A percentile compares a stretch with the other conserved stretches of the same genome.
Conservation (phyloP, 2,329 filamentous ascomycete genomes). For the Phaeosphaeriaceae sp. region DNA sequence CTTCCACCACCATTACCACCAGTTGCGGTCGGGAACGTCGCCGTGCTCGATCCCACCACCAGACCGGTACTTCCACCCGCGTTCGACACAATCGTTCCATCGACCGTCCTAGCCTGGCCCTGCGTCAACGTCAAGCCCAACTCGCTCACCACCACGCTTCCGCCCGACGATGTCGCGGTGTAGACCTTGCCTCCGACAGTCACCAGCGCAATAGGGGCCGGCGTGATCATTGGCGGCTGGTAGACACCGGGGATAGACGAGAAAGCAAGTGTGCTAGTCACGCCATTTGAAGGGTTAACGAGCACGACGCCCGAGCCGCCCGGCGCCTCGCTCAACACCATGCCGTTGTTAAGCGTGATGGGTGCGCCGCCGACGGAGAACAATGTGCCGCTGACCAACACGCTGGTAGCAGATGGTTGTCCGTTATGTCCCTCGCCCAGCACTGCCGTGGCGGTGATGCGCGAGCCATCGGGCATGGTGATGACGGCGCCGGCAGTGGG, state of each 20-base stretch:
- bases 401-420: neutral
- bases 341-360: slow-evolving; percentile 17
- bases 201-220: slow-evolving; percentile 9
- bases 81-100: slow-evolving; percentile 19
- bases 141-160: slow-evolving; percentile 16
- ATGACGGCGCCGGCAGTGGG: slow-evolving; percentile 15
- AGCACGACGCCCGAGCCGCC: slow-evolving; percentile 14
- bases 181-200: slow-evolving; percentile 18
- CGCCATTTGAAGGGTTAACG: slow-evolving; percentile 11
- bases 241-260: slow-evolving; percentile 7
- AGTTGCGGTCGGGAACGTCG: neutral
- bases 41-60: slow-evolving; percentile 17
- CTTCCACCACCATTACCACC: neutral
- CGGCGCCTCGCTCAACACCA: slow-evolving; percentile 17
- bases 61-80: slow-evolving; percentile 18
- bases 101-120: slow-evolving; percentile 13
- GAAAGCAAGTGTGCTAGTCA: slow-evolving; percentile 13
- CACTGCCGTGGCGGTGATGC: slow-evolving; percentile 18
- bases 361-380: slow-evolving; percentile 13
- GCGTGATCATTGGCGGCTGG: neutral
- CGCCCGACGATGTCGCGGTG: slow-evolving; percentile 10
- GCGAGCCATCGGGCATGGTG: slow-evolving; percentile 14
- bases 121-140: slow-evolving; percentile 19
- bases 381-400: slow-evolving; percentile 12
- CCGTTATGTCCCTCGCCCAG: slow-evolving; percentile 6